Evolutionary conservation across 1,139 yeast species (phyloP).

Genomic region (Kodamaea sp.): DNA sequence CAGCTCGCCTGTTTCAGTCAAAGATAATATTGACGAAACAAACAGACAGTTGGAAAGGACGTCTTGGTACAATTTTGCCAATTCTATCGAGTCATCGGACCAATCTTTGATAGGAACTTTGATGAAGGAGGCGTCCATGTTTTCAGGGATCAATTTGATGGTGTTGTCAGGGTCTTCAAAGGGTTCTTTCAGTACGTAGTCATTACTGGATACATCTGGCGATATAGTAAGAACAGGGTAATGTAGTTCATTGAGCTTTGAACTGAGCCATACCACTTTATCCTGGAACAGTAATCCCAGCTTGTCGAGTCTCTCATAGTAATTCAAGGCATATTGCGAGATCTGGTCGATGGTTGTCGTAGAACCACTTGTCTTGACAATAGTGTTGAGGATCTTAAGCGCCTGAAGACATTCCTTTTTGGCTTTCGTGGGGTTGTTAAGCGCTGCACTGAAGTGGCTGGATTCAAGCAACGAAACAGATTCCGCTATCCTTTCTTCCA

Average conservation of each 20-base stretch:
- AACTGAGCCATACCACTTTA: slow-evolving; percentile 47
- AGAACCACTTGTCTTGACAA: slow-evolving; percentile 13
- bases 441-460: slow-evolving; percentile 18
- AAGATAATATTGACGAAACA: slow-evolving; percentile 62
- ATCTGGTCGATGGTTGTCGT: slow-evolving; percentile 11
- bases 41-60: slow-evolving; percentile 73
- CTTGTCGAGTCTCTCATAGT: slow-evolving; percentile 20
- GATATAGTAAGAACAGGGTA: slow-evolving; percentile 33
- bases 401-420: slow-evolving; percentile 24
- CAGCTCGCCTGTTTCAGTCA: slow-evolving; percentile 19
- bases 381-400: slow-evolving; percentile 26
- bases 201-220: slow-evolving; percentile 14
- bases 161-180: slow-evolving; percentile 12
- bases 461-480: slow-evolving; percentile 15
- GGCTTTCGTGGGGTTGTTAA: slow-evolving; percentile 18
- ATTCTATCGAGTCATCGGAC: slow-evolving; percentile 18
- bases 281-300: slow-evolving; percentile 18
- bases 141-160: slow-evolving; percentile 19
- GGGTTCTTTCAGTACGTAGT: slow-evolving; percentile 7
- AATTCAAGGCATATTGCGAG: slow-evolving; percentile 23
- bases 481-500: too few species aligned
- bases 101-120: slow-evolving; percentile 19
- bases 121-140: slow-evolving; percentile 17
- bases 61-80: slow-evolving; percentile 50
- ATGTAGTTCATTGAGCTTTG: slow-evolving; percentile 26